Percentiles rank a stretch among this genome's conserved stretches.
Evolutionary conservation across 1,139 yeast genomes (phyloP).

Genomic region (Magnusiomyces tetraspermus): DNA sequence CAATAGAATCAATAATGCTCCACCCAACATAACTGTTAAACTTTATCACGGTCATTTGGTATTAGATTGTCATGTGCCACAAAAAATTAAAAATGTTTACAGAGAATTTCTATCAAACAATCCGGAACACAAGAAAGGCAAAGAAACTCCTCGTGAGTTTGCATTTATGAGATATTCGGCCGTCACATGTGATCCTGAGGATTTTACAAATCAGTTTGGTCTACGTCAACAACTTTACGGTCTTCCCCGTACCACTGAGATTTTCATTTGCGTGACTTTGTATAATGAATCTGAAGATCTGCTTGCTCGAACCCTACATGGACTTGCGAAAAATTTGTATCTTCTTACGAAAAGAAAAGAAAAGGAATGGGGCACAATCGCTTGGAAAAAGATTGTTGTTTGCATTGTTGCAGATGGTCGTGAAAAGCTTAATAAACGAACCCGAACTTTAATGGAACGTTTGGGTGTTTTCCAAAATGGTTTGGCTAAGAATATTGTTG

Average conservation of each 20-base stretch:
- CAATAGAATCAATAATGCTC: slow-evolving; percentile 28
- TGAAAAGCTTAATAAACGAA: slow-evolving; percentile 75
- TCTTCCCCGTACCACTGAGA: slow-evolving; percentile 61
- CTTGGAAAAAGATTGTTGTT: slow-evolving; percentile 92
- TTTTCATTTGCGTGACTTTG: slow-evolving; percentile 68
- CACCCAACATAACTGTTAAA: slow-evolving; percentile 43
- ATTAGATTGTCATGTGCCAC: slow-evolving; percentile 69
- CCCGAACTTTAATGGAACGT: slow-evolving; percentile 76
- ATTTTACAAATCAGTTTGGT: slow-evolving; percentile 51
- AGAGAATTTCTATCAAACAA: not conserved
- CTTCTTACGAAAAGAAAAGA: slow-evolving; percentile 49
- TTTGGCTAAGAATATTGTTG: slow-evolving; percentile 80
- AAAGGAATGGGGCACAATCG: slow-evolving; percentile 69
- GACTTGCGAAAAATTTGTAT: slow-evolving; percentile 63
- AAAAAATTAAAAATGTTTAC: slow-evolving; percentile 39
- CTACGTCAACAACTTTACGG: slow-evolving; percentile 58
- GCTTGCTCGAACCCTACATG: slow-evolving; percentile 64
- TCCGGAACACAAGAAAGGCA: not conserved
- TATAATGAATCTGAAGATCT: slow-evolving; percentile 71
- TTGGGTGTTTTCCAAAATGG: slow-evolving; percentile 95
- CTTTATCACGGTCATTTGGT: slow-evolving; percentile 65
- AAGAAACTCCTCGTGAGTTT: slow-evolving; percentile 45
- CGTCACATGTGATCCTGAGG: slow-evolving; percentile 69
- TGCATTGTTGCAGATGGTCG: slow-evolving; percentile 89
- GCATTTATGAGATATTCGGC: slow-evolving; percentile 73